Evolutionary conservation across 1,284 basidiomycete genomes (phyloP).

Genomic region (Phaffia rhodozyma): DNA sequence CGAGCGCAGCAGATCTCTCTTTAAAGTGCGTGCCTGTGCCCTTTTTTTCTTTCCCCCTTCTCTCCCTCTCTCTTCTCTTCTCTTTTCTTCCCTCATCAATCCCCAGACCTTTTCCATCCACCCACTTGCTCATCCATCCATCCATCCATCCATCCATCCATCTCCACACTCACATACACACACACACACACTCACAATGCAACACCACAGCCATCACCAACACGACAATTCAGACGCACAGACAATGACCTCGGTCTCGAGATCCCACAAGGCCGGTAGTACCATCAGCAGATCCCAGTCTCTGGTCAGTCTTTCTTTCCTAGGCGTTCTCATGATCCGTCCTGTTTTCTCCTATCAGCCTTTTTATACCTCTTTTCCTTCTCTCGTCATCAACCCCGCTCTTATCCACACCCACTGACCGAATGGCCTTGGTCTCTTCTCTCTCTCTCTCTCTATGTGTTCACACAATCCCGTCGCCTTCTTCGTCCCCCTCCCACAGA

Average conservation of each 20-base stretch:
- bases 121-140: too few relatives aligned
- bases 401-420: background rate
- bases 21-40: too few relatives aligned
- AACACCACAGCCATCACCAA: constrained; percentile 6
- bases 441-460: background rate
- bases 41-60: background rate
- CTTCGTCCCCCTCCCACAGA: constrained; percentile 29
- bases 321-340: background rate
- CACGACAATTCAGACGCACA: constrained; percentile 13
- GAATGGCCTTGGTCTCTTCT: background rate
- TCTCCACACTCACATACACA: background rate
- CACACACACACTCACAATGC: background rate
- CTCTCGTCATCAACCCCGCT: background rate
- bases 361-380: background rate
- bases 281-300: constrained; percentile 63
- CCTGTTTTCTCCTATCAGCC: background rate
- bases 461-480: too few relatives aligned
- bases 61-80: background rate
- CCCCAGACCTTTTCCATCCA: background rate
- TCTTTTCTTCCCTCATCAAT: background rate
- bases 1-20: too few relatives aligned
- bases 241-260: constrained; percentile 20
- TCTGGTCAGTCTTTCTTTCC: constrained; percentile 37
- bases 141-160: too few relatives aligned
- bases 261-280: constrained; percentile 44